Conservation (phyloP, 805 yeast genomes). For the Candida oleophila region DNA sequence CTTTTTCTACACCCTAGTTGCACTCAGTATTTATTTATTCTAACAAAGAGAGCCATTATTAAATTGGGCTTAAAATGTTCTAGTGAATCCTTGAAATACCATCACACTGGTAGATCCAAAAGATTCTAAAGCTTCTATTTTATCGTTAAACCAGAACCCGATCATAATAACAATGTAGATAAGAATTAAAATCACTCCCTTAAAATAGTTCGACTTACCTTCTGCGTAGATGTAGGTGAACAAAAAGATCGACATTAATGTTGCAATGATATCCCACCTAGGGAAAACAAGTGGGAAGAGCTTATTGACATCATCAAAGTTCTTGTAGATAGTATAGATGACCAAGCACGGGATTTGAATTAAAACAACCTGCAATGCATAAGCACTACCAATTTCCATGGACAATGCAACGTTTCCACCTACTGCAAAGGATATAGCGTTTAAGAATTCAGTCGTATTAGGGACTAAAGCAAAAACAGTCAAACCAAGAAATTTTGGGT, state of each 20-base stretch:
- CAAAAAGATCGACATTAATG: constrained; percentile 79
- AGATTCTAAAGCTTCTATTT: constrained; percentile 29
- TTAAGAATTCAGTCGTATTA: constrained; percentile 92
- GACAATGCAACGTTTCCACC: constrained; percentile 95
- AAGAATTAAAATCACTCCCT: constrained; percentile 84
- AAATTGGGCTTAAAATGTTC: too few species aligned
- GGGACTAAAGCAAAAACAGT: constrained; percentile 96
- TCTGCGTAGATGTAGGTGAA: constrained; percentile 95
- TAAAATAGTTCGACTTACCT: constrained; percentile 94
- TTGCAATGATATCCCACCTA: constrained; percentile 89
- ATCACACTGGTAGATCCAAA: background rate
- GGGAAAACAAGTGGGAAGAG: constrained; percentile 88
- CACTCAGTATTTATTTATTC: too few species aligned
- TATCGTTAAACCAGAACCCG: constrained; percentile 73
- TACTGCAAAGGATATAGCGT: constrained; percentile 95
- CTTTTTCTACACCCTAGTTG: too few species aligned
- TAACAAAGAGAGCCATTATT: too few species aligned
- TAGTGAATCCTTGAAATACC: background rate
- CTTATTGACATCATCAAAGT: constrained; percentile 38
- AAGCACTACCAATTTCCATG: constrained; percentile 98
- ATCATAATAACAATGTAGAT: constrained; percentile 70
- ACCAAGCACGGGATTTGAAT: constrained; percentile 92
- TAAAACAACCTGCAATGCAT: constrained; percentile 92
- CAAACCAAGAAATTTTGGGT: constrained; percentile 88
- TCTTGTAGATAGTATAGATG: constrained; percentile 58